Percentiles rank a stretch among this genome's conserved stretches.
Evolutionary conservation across 352 stramenopile genomes (phyloP).

Genomic region (Phytophthora megakarya): DNA sequence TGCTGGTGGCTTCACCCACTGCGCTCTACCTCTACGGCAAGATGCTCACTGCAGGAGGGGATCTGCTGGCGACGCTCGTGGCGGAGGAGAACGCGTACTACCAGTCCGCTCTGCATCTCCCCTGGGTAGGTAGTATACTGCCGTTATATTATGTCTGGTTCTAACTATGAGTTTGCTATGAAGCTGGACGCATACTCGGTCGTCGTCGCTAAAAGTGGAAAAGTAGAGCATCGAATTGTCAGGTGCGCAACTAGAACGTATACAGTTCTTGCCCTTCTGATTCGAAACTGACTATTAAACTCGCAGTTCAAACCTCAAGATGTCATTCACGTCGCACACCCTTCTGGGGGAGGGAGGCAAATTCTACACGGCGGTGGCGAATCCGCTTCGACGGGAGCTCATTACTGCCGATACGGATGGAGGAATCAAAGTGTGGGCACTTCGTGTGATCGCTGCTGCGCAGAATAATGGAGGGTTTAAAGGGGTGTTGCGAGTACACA

Average conservation of each 20-base stretch:
- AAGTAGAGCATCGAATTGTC: conserved; percentile 49
- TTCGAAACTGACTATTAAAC: neutral
- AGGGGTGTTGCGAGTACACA: conserved; percentile 58
- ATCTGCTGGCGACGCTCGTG: conserved; percentile 36
- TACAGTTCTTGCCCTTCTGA: no score
- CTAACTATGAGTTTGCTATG: no score
- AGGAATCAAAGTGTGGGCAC: conserved; percentile 58
- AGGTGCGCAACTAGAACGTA: conserved; percentile 34
- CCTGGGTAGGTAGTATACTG: conserved; percentile 41
- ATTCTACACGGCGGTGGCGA: conserved; percentile 44
- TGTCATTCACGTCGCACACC: conserved; percentile 39
- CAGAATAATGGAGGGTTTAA: conserved; percentile 41
- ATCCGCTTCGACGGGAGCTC: conserved; percentile 48
- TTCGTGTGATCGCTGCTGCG: conserved; percentile 33
- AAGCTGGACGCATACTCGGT: conserved; percentile 57
- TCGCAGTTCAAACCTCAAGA: conserved; percentile 49
- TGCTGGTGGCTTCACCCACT: conserved; percentile 46
- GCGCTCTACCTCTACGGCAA: conserved; percentile 50
- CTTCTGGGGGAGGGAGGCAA: conserved; percentile 27
- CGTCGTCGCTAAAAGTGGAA: conserved; percentile 31
- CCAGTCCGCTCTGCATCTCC: conserved; percentile 43
- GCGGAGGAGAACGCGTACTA: conserved; percentile 53
- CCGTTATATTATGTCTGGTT: neutral
- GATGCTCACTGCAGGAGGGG: conserved; percentile 48
- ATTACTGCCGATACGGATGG: conserved; percentile 57